phyloP scores from a whole-genome alignment of 257 asterid genomes.

The Solanum ossicruentum region DNA sequence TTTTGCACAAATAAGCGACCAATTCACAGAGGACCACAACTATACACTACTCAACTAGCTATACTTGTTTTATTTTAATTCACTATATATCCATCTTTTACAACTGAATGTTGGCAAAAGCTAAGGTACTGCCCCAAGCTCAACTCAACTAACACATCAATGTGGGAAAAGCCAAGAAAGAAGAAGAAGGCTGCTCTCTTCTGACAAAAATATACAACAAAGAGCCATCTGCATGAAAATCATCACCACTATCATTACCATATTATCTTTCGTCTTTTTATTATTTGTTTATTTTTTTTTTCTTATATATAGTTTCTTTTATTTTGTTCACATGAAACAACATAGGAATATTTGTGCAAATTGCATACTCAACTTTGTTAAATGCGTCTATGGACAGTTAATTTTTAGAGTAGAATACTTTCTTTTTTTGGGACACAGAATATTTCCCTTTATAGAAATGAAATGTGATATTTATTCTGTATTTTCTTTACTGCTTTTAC shows the following conservation, averaged over 20 bases:
- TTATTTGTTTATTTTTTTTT: slow-evolving; percentile 4
- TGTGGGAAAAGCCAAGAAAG: slow-evolving; percentile 23
- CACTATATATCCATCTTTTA: background rate
- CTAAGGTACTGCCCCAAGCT: slow-evolving; percentile 6
- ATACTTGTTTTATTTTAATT: background rate
- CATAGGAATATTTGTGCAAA: slow-evolving; percentile 21
- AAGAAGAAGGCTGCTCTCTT: slow-evolving; percentile 36
- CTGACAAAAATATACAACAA: slow-evolving; percentile 26
- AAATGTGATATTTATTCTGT: slow-evolving; percentile 9
- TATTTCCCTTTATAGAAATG: slow-evolving; percentile 22
- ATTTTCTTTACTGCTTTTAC: slow-evolving; percentile 1
- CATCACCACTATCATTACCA: slow-evolving; percentile 64
- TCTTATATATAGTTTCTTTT: slow-evolving; percentile 12
- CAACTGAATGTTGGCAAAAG: slow-evolving; percentile 11
- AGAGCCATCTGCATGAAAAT: slow-evolving; percentile 53
- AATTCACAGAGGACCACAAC: background rate
- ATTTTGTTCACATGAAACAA: slow-evolving; percentile 9
- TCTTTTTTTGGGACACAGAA: slow-evolving; percentile 5
- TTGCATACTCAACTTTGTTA: slow-evolving; percentile 14
- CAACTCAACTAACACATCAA: slow-evolving; percentile 37
- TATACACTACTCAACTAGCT: background rate
- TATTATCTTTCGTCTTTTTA: slow-evolving; percentile 33
- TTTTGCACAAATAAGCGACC: slow-evolving; percentile 14
- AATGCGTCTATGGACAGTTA: slow-evolving; percentile 10
- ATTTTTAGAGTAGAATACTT: slow-evolving; percentile 12